Base-by-base conservation (phyloP, 257 asterid genomes). In the Nicotiana tabacum region DNA sequence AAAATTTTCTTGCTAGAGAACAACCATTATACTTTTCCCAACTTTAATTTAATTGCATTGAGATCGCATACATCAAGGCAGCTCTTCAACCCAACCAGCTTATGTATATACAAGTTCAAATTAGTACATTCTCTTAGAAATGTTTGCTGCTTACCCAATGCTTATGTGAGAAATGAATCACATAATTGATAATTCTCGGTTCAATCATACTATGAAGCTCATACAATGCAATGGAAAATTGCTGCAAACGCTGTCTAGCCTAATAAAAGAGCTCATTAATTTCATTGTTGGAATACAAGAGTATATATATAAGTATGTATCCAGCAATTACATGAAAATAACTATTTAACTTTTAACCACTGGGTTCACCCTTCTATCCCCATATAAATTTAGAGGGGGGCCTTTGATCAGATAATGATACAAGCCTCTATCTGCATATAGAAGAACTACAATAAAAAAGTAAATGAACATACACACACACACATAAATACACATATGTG, bases 71-170 rank as follows among this genome's bases (percentile, higher is more conserved):
- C 17, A 76, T 53, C 46, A 4, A 76, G 48, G 27, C 21, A 76
- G 80, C 65, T 76, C 80, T 29, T 76, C 80, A 76, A 76, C 55
- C 8, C 48, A 53, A 76, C 16, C 65, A 76, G 33, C 80, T 76
- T 29, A 76, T 5, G 17, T 76, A 48, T 27, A 9, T 57, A 76
- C 39, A 76, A 48, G 61, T 48, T 74, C 39, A 24, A 76, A 27
- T 29, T 29, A 76, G 27, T 76, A 76, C 61, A 72, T 24, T 58
- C 79, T 72, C 24, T 46, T 46, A 72, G 79, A 72, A 72, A 24
- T 48, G 24, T 12, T 72, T 24, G 61, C 79, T 46, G 13, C 29
- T 74, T 43, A n/a, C 78, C 21, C 39, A 24, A 74, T 48, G 58
- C 79, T 74, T 74, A 48, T 55, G 15, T 24, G 39, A 57, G 61